Conservation (phyloP, 2,329 filamentous ascomycete species). For the Thermothelomyces thermophilus region DNA sequence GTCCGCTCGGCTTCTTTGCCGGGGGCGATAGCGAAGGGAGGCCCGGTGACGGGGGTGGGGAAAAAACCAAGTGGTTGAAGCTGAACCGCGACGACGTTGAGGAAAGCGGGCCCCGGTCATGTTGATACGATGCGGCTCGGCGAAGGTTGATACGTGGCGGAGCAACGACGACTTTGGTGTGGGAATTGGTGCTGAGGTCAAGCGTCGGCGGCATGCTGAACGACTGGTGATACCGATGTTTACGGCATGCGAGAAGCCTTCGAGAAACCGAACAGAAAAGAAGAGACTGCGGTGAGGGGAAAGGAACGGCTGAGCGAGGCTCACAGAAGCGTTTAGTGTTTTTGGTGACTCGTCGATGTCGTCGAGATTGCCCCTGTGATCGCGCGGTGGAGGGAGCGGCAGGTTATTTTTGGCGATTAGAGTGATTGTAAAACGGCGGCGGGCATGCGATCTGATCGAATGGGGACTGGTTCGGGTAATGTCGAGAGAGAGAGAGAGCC, state of each 20-base stretch:
- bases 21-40: conserved; percentile 62
- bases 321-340: not conserved
- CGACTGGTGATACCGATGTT: not conserved
- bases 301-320: conserved; percentile 3
- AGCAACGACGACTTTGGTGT: conserved; percentile 46
- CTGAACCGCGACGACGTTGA: conserved; percentile 57
- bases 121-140: conserved; percentile 50
- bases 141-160: conserved; percentile 54
- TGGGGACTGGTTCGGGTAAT: not conserved
- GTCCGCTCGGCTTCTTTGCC: conserved; percentile 53
- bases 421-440: too few species aligned
- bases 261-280: too few species aligned
- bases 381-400: not conserved
- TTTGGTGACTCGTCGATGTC: not conserved
- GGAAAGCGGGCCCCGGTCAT: conserved; percentile 48
- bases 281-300: conserved; percentile 1
- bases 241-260: conserved; percentile 2
- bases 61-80: conserved; percentile 61
- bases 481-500: not conserved
- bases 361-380: conserved; percentile 1
- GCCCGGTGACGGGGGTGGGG: conserved; percentile 62
- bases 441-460: too few species aligned
- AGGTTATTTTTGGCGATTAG: too few species aligned
- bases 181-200: conserved; percentile 38
- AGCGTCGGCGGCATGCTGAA: conserved; percentile 41